Conservation (phyloP, 2,329 filamentous ascomycete genomes). For the Diaporthe vexans region DNA sequence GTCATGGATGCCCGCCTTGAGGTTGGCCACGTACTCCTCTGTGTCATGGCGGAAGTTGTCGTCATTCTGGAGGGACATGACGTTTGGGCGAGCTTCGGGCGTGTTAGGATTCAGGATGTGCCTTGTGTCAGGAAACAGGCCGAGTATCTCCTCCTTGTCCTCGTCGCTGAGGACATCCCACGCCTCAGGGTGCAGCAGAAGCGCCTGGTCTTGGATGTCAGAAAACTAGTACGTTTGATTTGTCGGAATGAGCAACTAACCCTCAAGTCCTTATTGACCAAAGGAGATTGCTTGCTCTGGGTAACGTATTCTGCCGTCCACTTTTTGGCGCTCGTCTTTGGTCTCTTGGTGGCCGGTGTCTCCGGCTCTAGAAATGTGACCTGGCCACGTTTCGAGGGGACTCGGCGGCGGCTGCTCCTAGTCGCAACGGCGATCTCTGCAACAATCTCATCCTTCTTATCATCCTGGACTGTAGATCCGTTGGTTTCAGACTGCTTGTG, state of each 20-base stretch:
- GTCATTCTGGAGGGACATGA: conserved; percentile 55
- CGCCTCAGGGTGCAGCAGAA: conserved; percentile 54
- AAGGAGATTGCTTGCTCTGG: conserved; percentile 53
- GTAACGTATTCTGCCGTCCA: conserved; percentile 52
- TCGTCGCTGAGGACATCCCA: conserved; percentile 54
- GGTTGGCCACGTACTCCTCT: conserved; percentile 58
- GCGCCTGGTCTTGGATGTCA: conserved; percentile 47
- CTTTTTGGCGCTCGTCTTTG: conserved; percentile 45
- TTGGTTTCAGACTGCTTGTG: background rate
- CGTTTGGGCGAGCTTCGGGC: conserved; percentile 52
- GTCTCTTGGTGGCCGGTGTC: conserved; percentile 45
- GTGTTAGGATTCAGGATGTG: conserved; percentile 52
- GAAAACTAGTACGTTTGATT: background rate
- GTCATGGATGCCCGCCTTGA: conserved; percentile 64
- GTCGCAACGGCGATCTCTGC: conserved; percentile 17
- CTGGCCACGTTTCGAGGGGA: conserved; percentile 31
- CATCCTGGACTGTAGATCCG: background rate
- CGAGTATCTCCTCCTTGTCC: conserved; percentile 52
- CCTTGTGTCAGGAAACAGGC: conserved; percentile 53
- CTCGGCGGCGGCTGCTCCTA: conserved; percentile 7
- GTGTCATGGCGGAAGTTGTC: conserved; percentile 60
- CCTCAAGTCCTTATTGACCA: conserved; percentile 51
- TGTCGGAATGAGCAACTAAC: conserved; percentile 45
- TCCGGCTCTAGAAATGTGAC: background rate
- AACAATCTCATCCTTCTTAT: background rate